Evolutionary conservation across 1,284 basidiomycete genomes (phyloP), one percentile per base, ranked within the genome.

Genomic region (Ganoderma multipileum): DNA sequence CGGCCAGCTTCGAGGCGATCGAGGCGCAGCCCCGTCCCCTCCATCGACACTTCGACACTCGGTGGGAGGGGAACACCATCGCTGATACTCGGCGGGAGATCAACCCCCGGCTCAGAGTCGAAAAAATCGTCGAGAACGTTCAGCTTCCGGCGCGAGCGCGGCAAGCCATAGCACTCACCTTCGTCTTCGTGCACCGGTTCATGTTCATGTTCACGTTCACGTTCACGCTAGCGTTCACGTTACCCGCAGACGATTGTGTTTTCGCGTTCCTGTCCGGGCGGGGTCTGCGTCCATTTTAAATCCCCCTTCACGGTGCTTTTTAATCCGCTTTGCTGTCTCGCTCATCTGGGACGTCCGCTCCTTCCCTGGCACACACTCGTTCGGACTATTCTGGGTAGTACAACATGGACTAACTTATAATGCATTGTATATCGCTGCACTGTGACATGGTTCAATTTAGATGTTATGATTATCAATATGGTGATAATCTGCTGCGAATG

Each of bases 1-100:
- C 38, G 11, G n/a, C 18, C 39, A 8, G 58, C 26, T 18, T 12
- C 39, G 20, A 38, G 39, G 36, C 58, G 38, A 5, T 44, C 69
- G n/a, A 16, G 57, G 38, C n/a, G 63, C 11, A 67, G 63, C 30
- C 54, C 9, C 18, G 54, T 64, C 3, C 69, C 68, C 4, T 50
- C 61, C n/a, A 50, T 68, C 4, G 54, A 65, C 18, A 66, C 65
- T 41, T 68, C 71, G 8, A 8, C 33, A 33, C 33, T 33, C 33
- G 33, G 3, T 33, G 33, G 33, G 33, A 33, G 33, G 33, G 33
- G 33, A 8, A 33, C 33, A 8, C 33, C 33, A 8, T 33, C 33
- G 33, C 33, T 33, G 8, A 33, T 33, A 33, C 33, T 33, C 8
- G 33, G 8, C 33, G 33, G 8, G 33, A 33, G 33, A 8, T 3